Evolutionary conservation across 2,329 filamentous ascomycete genomes (phyloP).

Genomic region (Didymella keratinophila): DNA sequence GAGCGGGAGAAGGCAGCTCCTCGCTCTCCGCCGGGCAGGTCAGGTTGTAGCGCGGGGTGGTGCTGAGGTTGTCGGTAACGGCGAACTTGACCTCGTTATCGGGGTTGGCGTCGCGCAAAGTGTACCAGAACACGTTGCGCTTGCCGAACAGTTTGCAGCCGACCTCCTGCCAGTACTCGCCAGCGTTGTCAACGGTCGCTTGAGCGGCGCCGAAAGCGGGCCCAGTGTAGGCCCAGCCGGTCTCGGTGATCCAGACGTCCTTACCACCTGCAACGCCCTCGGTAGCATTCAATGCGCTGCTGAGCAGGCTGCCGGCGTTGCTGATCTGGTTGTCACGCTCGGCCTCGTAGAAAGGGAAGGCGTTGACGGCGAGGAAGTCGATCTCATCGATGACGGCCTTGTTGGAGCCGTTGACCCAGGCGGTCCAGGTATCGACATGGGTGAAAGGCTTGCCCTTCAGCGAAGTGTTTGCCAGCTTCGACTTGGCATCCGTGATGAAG

Average conservation of each 20-base stretch:
- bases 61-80: constrained; percentile 63
- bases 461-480: constrained; percentile 66
- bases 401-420: constrained; percentile 48
- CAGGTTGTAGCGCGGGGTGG: constrained; percentile 62
- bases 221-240: constrained; percentile 47
- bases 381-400: constrained; percentile 46
- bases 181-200: constrained; percentile 42
- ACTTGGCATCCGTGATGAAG: constrained; percentile 59
- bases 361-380: constrained; percentile 50
- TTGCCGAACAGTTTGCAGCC: constrained; percentile 46
- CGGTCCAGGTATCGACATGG: constrained; percentile 51
- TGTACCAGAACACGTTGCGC: constrained; percentile 49
- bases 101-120: constrained; percentile 56
- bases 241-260: constrained; percentile 52
- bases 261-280: constrained; percentile 43
- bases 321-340: constrained; percentile 48
- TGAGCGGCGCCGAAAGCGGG: constrained; percentile 40
- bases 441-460: constrained; percentile 60
- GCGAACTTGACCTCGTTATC: constrained; percentile 67
- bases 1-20: constrained; percentile 24
- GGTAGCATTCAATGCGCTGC: constrained; percentile 38
- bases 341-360: constrained; percentile 50
- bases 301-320: constrained; percentile 52
- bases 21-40: constrained; percentile 53
- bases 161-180: constrained; percentile 45